Evolutionary conservation across 2,329 filamentous ascomycete genomes (phyloP), one percentile per base, ranked within the genome.

Genomic region (Escovopsis sp.): DNA sequence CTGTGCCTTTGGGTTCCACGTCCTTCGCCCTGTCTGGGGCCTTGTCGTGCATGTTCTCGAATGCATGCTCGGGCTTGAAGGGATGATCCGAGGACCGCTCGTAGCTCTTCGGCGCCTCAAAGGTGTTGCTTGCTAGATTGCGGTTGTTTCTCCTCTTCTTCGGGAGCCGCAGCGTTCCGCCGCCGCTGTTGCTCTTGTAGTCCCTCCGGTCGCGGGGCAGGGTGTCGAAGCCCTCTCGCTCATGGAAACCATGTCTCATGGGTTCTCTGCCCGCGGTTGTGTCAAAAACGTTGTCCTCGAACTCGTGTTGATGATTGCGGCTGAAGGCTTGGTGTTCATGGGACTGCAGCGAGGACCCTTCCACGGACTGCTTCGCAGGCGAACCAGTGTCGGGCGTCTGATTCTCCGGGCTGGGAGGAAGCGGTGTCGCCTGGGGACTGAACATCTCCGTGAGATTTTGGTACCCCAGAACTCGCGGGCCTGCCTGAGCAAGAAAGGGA

Each of bases 111-210:
- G 42, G 34, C 35, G 37, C 36, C 27, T 44, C 42, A 9, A 44
- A 44, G 5, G 39, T 44, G 20, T 30, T 43, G 13, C 29, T 14
- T 11, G 15, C 15, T 6, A 44, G 40, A 33, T 38, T 39, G 25
- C 47, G 50, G 27, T 30, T 30, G 12, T 47, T 45, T 29, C 50
- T 55, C 24, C 57, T 55, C 38, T 53, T 52, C 45, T 60, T 60
- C 3, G 47, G 45, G 20, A 61, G 43, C 9, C 53, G 53, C 27
- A 63, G 50, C 4, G 61, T 63, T 16, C 57, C 58, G n/a, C 57
- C 58, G 13, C 58, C 58, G 10, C 50, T 52, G 24, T 51, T 46
- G 33, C 50, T 44, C 27, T 56, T 50, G 15, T 55, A 62, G 13
- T 44, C 46, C 11, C 46, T 48, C 9, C 41, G 48, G 5, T 42